These are phyloP conservation scores for Metschnikowia picachoensis DNA, from an alignment of 805 yeast genomes.

Conservation along the genomic window DNA sequence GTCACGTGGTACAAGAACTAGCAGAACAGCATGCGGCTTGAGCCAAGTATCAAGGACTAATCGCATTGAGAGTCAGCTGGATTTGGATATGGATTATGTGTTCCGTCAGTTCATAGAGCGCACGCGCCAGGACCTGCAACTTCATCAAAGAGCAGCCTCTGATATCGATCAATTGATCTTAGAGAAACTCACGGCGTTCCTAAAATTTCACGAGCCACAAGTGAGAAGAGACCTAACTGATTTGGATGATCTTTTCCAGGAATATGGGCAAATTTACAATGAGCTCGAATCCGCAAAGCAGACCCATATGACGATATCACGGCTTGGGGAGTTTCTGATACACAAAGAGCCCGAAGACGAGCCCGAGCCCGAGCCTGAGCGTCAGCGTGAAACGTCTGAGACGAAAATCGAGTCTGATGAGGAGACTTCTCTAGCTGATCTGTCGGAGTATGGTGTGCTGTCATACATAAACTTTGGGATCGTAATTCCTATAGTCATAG, in stretches of 20 bases:
- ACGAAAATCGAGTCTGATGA: neutral
- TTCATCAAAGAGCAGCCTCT: constrained; percentile 25
- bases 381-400: neutral
- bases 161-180: constrained; percentile 33
- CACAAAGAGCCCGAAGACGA: neutral
- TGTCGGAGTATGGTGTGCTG: neutral
- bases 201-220: constrained; percentile 36
- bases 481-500: constrained; percentile 32
- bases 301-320: constrained; percentile 28
- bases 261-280: constrained; percentile 23
- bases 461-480: constrained; percentile 4
- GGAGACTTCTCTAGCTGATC: neutral
- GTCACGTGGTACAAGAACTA: constrained; percentile 11
- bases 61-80: neutral
- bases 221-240: constrained; percentile 22
- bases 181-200: constrained; percentile 30
- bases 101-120: constrained; percentile 14
- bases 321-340: constrained; percentile 29
- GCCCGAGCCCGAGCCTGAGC: neutral
- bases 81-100: constrained; percentile 12
- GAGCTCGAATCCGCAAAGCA: constrained; percentile 27
- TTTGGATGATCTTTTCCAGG: constrained; percentile 22
- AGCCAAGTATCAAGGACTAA: constrained; percentile 2
- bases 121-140: constrained; percentile 11
- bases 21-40: constrained; percentile 3